Evolutionary conservation across 768 basidiomycete species (phyloP).

Genomic region (Cyclocybe cylindracea): DNA sequence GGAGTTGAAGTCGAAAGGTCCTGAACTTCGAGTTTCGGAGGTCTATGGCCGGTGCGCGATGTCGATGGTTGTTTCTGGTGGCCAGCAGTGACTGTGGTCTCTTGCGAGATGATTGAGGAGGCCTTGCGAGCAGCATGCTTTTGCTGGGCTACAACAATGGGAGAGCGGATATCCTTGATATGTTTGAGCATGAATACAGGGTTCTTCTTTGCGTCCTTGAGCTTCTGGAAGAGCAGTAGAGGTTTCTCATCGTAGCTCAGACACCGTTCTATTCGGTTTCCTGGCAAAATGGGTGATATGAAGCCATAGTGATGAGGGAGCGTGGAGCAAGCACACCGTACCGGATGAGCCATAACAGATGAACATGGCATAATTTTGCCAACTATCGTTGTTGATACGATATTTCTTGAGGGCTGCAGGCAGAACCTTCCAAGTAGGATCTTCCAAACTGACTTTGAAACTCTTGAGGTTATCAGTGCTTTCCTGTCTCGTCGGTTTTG

Average conservation of each 20-base stretch:
- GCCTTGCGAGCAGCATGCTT: conserved; percentile 92
- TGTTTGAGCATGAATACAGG: conserved; percentile 99
- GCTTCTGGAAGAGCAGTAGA: conserved; percentile 91
- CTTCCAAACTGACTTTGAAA: conserved; percentile 97
- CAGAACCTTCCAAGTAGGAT: conserved; percentile 98
- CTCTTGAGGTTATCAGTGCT: conserved; percentile 82
- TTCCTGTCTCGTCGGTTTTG: conserved; percentile 61
- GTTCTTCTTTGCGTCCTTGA: conserved; percentile 96
- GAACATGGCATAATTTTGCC: conserved; percentile 99
- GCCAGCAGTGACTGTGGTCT: conserved; percentile 39
- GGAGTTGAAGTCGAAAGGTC: conserved; percentile 54
- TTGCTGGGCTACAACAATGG: conserved; percentile 94
- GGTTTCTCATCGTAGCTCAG: conserved; percentile 98
- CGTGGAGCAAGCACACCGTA: conserved; percentile 33
- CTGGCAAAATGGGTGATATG: conserved; percentile 28
- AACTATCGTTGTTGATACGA: conserved; percentile 97
- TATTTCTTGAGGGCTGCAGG: conserved; percentile 99
- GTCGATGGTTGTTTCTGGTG: conserved; percentile 42
- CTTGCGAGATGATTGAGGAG: conserved; percentile 51
- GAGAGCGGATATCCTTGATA: conserved; percentile 95
- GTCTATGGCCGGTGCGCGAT: conserved; percentile 50
- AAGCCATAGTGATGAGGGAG: background rate
- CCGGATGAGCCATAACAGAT: conserved; percentile 96
- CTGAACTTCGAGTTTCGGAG: conserved; percentile 71
- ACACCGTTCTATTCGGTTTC: conserved; percentile 87